Evolutionary conservation across 768 basidiomycete species (phyloP).

Genomic region (Boletus sp.): DNA sequence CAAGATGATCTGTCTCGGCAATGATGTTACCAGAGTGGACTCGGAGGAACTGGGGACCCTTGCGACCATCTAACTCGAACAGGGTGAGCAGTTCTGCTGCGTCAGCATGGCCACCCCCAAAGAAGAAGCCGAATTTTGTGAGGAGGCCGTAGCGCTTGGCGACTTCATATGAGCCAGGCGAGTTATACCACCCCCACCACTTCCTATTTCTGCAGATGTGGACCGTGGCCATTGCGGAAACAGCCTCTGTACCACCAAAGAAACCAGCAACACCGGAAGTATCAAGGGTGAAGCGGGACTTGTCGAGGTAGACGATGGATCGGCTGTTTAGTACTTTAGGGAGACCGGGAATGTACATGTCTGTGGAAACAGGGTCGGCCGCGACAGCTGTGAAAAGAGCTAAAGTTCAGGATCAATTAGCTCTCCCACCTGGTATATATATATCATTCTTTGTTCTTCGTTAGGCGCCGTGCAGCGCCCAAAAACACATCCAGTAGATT

Average conservation of each 20-base stretch:
- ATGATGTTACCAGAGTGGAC: slow-evolving; percentile 7
- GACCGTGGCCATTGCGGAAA: slow-evolving; percentile 34
- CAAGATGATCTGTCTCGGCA: slow-evolving; percentile 8
- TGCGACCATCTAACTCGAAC: slow-evolving; percentile 8
- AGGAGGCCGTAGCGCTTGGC: slow-evolving; percentile 31
- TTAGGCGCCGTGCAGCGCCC: neutral
- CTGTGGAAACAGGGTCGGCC: neutral
- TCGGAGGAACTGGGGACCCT: slow-evolving; percentile 7
- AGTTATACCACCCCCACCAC: slow-evolving; percentile 35
- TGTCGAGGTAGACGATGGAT: slow-evolving; percentile 5
- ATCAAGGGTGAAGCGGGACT: slow-evolving; percentile 21
- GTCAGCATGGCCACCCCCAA: slow-evolving; percentile 22
- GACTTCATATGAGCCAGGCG: slow-evolving; percentile 32
- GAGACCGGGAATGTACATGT: slow-evolving; percentile 4
- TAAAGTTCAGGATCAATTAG: neutral
- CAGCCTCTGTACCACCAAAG: slow-evolving; percentile 31
- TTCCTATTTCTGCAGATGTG: slow-evolving; percentile 29
- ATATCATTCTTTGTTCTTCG: neutral
- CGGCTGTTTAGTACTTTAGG: neutral
- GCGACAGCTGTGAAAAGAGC: neutral
- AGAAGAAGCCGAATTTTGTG: slow-evolving; percentile 26
- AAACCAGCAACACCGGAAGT: slow-evolving; percentile 20
- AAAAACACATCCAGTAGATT: neutral
- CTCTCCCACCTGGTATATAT: no score
- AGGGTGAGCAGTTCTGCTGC: slow-evolving; percentile 6